phyloP scores from a whole-genome alignment of 192 early-diverging fungal species.

The Lunasporangiospora selenospora region DNA sequence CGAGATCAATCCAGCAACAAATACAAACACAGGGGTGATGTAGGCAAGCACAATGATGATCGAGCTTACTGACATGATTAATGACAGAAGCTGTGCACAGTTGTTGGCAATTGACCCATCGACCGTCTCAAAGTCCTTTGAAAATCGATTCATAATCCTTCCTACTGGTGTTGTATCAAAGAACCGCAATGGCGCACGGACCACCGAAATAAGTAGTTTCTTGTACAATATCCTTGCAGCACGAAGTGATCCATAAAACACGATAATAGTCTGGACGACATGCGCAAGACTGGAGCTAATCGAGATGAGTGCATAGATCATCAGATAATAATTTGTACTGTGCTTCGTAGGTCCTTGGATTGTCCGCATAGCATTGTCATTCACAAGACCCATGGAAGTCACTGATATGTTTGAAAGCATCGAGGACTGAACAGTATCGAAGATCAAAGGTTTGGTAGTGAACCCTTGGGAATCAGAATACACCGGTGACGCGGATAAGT shows the following conservation, averaged over 20 bases:
- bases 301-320: constrained; percentile 57
- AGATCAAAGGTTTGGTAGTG: constrained; percentile 6
- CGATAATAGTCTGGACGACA: constrained; percentile 51
- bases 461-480: constrained; percentile 33
- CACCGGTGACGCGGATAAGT: constrained; percentile 24
- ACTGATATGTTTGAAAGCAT: constrained; percentile 21
- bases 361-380: constrained; percentile 3
- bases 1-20: constrained; percentile 55
- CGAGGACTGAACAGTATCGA: constrained; percentile 15
- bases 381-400: constrained; percentile 12
- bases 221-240: constrained; percentile 64
- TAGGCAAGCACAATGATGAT: constrained; percentile 62
- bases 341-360: constrained; percentile 19
- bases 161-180: constrained; percentile 83
- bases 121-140: constrained; percentile 81
- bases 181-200: constrained; percentile 76
- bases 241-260: constrained; percentile 56
- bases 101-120: constrained; percentile 66
- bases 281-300: constrained; percentile 48
- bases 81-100: constrained; percentile 47
- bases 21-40: constrained; percentile 69
- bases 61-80: constrained; percentile 47
- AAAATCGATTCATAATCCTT: constrained; percentile 85
- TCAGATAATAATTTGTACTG: constrained; percentile 58
- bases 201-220: constrained; percentile 58